Percentiles rank a stretch among this genome's conserved stretches.
These are phyloP conservation scores for Globisporangium middletonii DNA, from an alignment of 352 stramenopile genomes.

Conservation along the genomic window DNA sequence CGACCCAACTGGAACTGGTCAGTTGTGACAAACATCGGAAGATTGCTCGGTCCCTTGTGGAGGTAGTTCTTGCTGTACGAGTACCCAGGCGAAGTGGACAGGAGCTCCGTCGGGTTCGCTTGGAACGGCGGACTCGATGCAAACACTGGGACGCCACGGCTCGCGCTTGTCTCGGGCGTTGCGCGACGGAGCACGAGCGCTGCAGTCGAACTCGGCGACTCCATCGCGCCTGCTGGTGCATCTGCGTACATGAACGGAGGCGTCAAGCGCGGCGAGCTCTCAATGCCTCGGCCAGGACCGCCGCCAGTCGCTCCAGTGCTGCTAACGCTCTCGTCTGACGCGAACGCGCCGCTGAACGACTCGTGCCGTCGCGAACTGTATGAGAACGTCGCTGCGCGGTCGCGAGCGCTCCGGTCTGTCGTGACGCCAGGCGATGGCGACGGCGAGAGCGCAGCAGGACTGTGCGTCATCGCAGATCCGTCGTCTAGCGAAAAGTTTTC, in stretches of 20 bases:
- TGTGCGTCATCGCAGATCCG: constrained; percentile 5
- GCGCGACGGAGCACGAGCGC: constrained; percentile 17
- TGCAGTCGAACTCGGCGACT: constrained; percentile 11
- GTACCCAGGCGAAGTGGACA: constrained; percentile 70
- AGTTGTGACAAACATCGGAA: constrained; percentile 54
- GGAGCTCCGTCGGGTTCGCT: constrained; percentile 55
- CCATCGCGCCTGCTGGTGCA: neutral
- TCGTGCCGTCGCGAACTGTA: constrained; percentile 24
- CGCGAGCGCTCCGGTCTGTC: neutral
- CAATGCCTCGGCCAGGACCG: neutral
- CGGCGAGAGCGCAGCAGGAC: constrained; percentile 6
- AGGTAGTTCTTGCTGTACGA: constrained; percentile 69
- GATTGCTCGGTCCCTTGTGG: constrained; percentile 29
- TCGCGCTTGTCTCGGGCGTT: constrained; percentile 1
- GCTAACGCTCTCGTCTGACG: constrained; percentile 20
- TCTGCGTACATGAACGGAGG: constrained; percentile 25
- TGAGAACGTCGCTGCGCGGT: constrained; percentile 8
- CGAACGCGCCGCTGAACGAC: constrained; percentile 39
- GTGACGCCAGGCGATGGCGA: constrained; percentile 12
- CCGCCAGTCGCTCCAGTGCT: neutral
- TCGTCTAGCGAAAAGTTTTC: constrained; percentile 67
- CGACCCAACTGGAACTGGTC: constrained; percentile 37
- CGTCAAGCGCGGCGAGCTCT: constrained; percentile 25
- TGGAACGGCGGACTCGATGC: constrained; percentile 56
- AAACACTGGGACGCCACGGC: constrained; percentile 24